Conservation (phyloP, 371 early-diverging fungal genomes). For the Rhizopus stolonifer region DNA sequence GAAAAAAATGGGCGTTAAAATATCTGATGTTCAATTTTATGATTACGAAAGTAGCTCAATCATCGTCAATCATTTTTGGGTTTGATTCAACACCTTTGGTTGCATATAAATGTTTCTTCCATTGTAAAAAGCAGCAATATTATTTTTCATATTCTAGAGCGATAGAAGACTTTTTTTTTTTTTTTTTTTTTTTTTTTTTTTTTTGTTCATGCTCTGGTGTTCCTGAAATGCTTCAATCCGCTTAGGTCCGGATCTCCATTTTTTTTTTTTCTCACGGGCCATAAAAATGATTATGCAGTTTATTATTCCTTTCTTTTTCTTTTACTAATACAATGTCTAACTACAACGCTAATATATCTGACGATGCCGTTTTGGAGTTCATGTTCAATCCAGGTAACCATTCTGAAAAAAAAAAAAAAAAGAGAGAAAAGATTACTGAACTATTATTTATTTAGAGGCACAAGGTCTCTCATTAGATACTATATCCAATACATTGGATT, state of each 20-base stretch:
- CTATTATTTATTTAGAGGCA: conserved; percentile 19
- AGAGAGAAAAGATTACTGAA: not conserved
- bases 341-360: conserved; percentile 22
- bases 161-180: no score
- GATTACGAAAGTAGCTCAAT: conserved; percentile 17
- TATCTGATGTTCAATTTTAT: conserved; percentile 19
- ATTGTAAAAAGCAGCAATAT: no score
- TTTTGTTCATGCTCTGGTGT: not conserved
- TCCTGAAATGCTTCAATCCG: not conserved
- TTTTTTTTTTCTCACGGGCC: conserved; percentile 13
- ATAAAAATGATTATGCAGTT: not conserved
- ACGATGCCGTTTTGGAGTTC: conserved; percentile 47
- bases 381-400: conserved; percentile 49
- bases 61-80: no score
- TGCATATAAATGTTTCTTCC: no score
- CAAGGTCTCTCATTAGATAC: conserved; percentile 41
- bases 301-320: conserved; percentile 1
- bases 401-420: not conserved
- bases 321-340: not conserved
- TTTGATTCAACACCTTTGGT: no score
- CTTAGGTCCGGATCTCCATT: conserved; percentile 22
- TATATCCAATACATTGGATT: conserved; percentile 26
- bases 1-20: no score
- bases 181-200: no score
- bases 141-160: no score